Percentiles rank a stretch among this genome's conserved stretches.
Evolutionary conservation across 148 eudicot genomes (phyloP).

Genomic region (Suaeda aralocaspica): DNA sequence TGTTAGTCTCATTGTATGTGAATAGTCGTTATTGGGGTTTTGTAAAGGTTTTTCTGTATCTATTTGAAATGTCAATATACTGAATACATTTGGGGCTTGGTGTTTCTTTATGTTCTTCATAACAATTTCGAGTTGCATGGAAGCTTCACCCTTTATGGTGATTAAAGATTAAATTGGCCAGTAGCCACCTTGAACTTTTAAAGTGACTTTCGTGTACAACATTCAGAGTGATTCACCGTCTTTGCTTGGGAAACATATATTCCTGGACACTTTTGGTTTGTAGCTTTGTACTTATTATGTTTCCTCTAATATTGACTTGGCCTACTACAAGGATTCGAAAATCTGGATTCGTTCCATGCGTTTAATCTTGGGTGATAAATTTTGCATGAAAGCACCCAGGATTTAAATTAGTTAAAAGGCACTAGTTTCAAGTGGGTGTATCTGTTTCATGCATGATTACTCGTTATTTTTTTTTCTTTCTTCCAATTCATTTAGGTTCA

Average conservation of each 20-base stretch:
- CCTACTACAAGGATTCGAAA: too few species aligned
- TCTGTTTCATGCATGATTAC: too few species aligned
- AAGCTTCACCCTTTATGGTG: neutral
- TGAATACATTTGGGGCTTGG: neutral
- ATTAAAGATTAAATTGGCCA: neutral
- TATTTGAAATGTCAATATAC: neutral
- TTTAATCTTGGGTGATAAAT: too few species aligned
- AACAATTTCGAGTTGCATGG: neutral
- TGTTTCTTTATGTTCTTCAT: neutral
- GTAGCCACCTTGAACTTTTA: neutral
- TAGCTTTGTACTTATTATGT: too few species aligned
- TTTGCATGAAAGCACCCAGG: too few species aligned
- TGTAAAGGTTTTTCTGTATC: neutral
- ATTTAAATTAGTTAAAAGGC: too few species aligned
- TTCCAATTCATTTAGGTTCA: too few species aligned
- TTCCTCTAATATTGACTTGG: too few species aligned
- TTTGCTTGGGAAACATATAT: neutral
- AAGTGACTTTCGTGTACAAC: neutral
- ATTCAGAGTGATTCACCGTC: neutral
- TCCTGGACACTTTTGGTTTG: too few species aligned
- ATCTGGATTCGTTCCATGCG: too few species aligned
- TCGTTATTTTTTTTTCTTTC: too few species aligned
- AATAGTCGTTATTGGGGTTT: neutral
- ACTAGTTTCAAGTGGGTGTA: too few species aligned
- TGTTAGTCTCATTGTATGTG: neutral